Conservation (phyloP, 371 early-diverging fungal species). For the Apophysomyces elegans region DNA sequence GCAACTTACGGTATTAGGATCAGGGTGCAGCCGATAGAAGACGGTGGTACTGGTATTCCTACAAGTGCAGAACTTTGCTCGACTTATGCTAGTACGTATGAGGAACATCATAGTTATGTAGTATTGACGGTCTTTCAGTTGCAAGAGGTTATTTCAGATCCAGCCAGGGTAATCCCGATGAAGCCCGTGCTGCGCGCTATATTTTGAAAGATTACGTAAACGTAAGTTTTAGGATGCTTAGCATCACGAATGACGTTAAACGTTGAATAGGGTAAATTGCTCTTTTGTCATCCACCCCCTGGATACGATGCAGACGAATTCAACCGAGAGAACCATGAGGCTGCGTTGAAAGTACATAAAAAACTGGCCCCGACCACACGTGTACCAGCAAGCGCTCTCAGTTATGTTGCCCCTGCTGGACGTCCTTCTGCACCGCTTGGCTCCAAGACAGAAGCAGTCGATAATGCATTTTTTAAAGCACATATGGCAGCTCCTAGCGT, state of each 20-base stretch:
- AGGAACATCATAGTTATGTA: background rate
- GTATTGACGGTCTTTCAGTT: constrained; percentile 41
- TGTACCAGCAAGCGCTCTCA: constrained; percentile 58
- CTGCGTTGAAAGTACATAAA: constrained; percentile 57
- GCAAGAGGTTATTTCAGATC: constrained; percentile 91
- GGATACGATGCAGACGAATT: constrained; percentile 60
- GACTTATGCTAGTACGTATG: constrained; percentile 68
- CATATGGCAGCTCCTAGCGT: constrained; percentile 54
- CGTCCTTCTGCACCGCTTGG: constrained; percentile 38
- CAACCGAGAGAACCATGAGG: constrained; percentile 77
- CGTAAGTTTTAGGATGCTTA: constrained; percentile 35
- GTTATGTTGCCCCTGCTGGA: constrained; percentile 59
- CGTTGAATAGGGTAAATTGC: constrained; percentile 73
- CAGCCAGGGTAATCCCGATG: constrained; percentile 97
- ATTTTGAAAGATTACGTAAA: constrained; percentile 97
- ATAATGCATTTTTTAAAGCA: constrained; percentile 67
- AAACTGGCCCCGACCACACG: constrained; percentile 58
- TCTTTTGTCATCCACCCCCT: constrained; percentile 90
- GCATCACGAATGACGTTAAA: background rate
- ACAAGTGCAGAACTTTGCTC: constrained; percentile 79
- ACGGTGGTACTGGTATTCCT: constrained; percentile 83
- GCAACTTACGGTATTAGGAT: constrained; percentile 92
- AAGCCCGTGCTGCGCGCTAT: constrained; percentile 93
- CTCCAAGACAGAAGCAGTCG: constrained; percentile 63
- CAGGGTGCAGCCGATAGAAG: constrained; percentile 75